phyloP scores from a whole-genome alignment of 305 asterid species.

The Plantago coronopus region DNA sequence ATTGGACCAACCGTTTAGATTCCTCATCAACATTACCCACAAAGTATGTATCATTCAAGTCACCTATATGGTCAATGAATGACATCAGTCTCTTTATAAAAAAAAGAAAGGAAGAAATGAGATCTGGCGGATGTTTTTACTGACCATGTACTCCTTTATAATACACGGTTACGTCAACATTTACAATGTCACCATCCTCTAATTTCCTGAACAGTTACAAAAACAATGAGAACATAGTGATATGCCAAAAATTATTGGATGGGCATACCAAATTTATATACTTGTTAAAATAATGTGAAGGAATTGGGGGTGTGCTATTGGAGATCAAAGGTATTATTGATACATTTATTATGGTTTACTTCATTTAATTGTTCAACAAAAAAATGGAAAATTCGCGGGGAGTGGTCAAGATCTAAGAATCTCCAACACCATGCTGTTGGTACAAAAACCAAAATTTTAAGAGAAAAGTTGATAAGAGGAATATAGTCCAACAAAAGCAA shows the following conservation, averaged over 20 bases:
- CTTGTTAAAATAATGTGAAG: neutral
- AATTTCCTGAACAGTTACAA: conserved; percentile 65
- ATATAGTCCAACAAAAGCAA: neutral
- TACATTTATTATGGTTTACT: conserved; percentile 2
- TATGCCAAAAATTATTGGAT: neutral
- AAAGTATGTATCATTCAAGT: conserved; percentile 88
- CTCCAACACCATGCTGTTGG: neutral
- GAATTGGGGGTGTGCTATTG: neutral
- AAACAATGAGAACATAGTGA: conserved; percentile 20
- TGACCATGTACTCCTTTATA: conserved; percentile 95
- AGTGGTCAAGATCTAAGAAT: neutral
- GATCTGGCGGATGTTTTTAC: conserved; percentile 15
- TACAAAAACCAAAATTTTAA: neutral
- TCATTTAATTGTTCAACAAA: neutral
- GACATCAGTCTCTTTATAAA: conserved; percentile 3
- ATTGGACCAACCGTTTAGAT: conserved; percentile 75
- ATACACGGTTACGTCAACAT: conserved; percentile 82
- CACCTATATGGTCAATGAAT: conserved; percentile 53
- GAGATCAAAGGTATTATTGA: neutral
- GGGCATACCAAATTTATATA: conserved; percentile 1
- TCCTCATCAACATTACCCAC: conserved; percentile 94
- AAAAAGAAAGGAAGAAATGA: neutral
- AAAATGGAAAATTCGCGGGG: neutral
- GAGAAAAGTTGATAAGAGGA: too few relatives aligned
- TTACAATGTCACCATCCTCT: conserved; percentile 96